Percentiles rank a stretch among this genome's conserved stretches.
These are phyloP conservation scores for Agapanthus africanus DNA, from an alignment of 106 monocot species.

Conservation along the genomic window DNA sequence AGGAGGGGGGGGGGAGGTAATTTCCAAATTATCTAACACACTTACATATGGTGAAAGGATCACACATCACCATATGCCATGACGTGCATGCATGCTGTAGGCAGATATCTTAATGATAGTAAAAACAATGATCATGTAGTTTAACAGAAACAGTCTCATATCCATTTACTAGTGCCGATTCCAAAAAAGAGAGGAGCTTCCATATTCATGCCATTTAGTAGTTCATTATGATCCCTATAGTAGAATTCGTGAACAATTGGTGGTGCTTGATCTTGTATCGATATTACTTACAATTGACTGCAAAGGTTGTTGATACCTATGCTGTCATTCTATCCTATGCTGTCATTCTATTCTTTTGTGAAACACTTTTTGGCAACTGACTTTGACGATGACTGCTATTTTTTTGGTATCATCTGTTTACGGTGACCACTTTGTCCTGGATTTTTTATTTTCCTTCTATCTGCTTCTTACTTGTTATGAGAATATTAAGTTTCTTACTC, in stretches of 20 bases:
- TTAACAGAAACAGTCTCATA: no score
- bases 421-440: no score
- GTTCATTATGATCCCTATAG: background rate
- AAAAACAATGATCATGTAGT: no score
- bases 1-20: no score
- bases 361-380: background rate
- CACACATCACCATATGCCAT: background rate
- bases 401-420: no score
- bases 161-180: background rate
- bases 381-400: background rate
- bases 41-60: no score
- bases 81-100: background rate
- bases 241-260: background rate
- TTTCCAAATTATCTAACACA: no score
- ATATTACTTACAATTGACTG: background rate
- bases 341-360: background rate
- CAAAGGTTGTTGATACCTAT: background rate
- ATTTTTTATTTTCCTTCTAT: background rate
- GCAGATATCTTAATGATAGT: background rate
- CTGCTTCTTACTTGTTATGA: background rate
- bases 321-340: no score
- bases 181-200: background rate
- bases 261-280: background rate
- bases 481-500: background rate
- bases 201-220: no score